A percentile compares a stretch with the other conserved stretches of the same genome.
Evolutionary conservation across 2,329 filamentous ascomycete genomes (phyloP).

Genomic region (Davidsoniella eucalypti): DNA sequence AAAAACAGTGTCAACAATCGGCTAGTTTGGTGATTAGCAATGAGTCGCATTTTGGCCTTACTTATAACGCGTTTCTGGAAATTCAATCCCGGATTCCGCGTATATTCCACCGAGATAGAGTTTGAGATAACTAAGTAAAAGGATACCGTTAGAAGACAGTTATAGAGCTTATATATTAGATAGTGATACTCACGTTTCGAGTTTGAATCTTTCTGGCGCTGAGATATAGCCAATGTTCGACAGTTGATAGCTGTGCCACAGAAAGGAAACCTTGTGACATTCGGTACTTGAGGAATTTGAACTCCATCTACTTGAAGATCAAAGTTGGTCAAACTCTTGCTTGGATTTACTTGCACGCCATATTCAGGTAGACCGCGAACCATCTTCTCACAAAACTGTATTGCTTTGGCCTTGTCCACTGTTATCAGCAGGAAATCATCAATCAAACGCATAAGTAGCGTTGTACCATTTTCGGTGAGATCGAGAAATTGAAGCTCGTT

Average conservation of each 20-base stretch:
- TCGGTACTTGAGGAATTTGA: slow-evolving; percentile 31
- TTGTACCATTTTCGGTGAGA: neutral
- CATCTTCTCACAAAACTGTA: slow-evolving; percentile 63
- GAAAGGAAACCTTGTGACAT: slow-evolving; percentile 54
- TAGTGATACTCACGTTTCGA: slow-evolving; percentile 29
- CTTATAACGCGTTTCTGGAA: slow-evolving; percentile 68
- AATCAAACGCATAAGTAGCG: slow-evolving; percentile 5
- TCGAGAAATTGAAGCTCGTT: slow-evolving; percentile 50
- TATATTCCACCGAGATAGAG: slow-evolving; percentile 63
- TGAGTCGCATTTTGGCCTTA: slow-evolving; percentile 21
- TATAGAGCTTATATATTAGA: too few species aligned
- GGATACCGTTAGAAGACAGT: neutral
- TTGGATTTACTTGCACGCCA: slow-evolving; percentile 58
- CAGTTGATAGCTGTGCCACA: slow-evolving; percentile 70
- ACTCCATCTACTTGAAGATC: slow-evolving; percentile 39
- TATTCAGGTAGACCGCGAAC: slow-evolving; percentile 62
- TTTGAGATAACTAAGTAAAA: slow-evolving; percentile 33
- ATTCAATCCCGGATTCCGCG: slow-evolving; percentile 53
- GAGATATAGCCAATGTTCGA: slow-evolving; percentile 55
- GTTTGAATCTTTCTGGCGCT: slow-evolving; percentile 41
- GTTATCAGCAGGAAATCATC: slow-evolving; percentile 91
- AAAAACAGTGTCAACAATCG: neutral
- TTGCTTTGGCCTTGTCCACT: slow-evolving; percentile 47
- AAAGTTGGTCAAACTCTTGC: slow-evolving; percentile 80
- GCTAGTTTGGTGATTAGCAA: neutral